Evolutionary conservation across 2,329 filamentous ascomycete species (phyloP), one percentile per base, ranked within the genome.

Genomic region (Calonectria montana): DNA sequence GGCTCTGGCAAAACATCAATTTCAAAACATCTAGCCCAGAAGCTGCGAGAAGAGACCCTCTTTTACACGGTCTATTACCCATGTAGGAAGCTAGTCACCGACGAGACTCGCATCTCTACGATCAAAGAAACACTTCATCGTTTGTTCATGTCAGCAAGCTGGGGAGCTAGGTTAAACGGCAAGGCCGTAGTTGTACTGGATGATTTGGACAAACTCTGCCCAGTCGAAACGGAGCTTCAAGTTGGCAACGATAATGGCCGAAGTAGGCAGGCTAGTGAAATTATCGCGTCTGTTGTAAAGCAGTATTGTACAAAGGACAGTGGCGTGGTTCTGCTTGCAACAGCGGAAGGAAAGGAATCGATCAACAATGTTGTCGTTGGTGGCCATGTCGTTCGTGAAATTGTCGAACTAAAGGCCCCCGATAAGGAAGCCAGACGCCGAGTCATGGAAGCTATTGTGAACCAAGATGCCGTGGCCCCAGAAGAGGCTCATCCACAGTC

Each of bases 231-330:
- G 0, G 97, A 99, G 82, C 88, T 99, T 15, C 95, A 98, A 82
- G 94, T 97, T 5, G 95, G 95, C 73, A 96, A 95, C 71, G 95
- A 98, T 77, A 98, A 99, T 79, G 94, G 94, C 21, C 91, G 96
- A 74, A 98, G 96, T 81, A 91, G 95, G 39, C 96, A 98, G 78
- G 91, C 98, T 69, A 98, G 96, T 80, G 97, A 99, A 82, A 91
- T 95, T 0, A 89, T 99, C 6, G 94, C 94, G 80, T 91, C 93
- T 1, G 92, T 97, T 75, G 94, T 96, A 0, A 91, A 92, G 68
- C 94, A 98, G 80, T 96, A 96, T 81, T 98, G 96, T 81, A 91
- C 91, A 0, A 89, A 91, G 73, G 92, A 94, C 72, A 95, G 93
- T 73, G 92, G 93, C 2, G 94, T 99, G 16, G 94, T 98, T 5